A percentile compares a stretch with the other conserved stretches of the same genome.
Evolutionary conservation across 192 early-diverging fungal genomes (phyloP).

Genomic region (Gryganskiella cystojenkinii): DNA sequence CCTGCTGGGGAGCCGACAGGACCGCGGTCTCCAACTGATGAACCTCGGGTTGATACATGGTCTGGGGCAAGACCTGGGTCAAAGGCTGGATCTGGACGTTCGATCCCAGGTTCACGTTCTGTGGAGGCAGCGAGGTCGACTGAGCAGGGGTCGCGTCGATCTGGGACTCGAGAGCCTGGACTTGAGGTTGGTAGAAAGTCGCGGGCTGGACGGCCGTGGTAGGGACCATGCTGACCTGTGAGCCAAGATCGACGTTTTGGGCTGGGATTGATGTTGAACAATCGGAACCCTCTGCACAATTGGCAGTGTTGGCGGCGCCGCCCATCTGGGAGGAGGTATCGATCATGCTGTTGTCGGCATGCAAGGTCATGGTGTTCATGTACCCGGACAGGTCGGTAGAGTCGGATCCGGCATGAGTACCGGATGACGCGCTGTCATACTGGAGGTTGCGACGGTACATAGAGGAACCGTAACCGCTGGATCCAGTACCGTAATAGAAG

Average conservation of each 20-base stretch:
- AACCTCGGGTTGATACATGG: constrained; percentile 25
- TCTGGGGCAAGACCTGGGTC: constrained; percentile 31
- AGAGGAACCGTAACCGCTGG: not conserved
- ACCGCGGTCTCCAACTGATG: constrained; percentile 18
- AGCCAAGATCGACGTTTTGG: constrained; percentile 23
- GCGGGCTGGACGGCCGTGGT: constrained; percentile 8
- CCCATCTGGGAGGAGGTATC: no score
- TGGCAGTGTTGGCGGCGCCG: no score
- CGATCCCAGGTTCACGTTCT: constrained; percentile 23
- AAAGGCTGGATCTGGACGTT: constrained; percentile 28
- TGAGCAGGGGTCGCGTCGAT: constrained; percentile 15
- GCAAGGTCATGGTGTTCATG: no score
- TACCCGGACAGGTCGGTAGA: no score
- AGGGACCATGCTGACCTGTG: constrained; percentile 10
- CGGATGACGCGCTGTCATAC: no score
- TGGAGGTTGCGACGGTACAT: no score
- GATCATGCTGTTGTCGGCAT: no score
- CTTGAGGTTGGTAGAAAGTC: constrained; percentile 21
- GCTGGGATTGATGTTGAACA: constrained; percentile 21
- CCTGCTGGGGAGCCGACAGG: constrained; percentile 6
- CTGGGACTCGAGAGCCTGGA: constrained; percentile 20
- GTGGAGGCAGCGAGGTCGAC: constrained; percentile 5
- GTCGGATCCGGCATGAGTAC: no score
- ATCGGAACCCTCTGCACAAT: no score
- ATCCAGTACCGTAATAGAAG: not conserved